phyloP scores from a whole-genome alignment of 805 yeast species.

The Henningerozyma blattae region DNA sequence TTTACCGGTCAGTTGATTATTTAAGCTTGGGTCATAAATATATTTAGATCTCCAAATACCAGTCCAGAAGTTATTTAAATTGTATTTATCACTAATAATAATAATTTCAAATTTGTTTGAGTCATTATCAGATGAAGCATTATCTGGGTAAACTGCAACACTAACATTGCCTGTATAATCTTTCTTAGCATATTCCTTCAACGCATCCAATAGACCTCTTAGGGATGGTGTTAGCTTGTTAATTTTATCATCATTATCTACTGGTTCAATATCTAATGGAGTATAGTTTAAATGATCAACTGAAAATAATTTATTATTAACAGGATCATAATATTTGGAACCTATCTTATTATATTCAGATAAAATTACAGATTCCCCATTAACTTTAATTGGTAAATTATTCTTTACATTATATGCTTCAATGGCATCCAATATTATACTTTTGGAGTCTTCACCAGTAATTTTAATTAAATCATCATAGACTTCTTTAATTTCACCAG shows the following conservation, averaged over 20 bases:
- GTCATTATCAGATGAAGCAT: constrained; percentile 14
- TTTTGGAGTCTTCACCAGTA: constrained; percentile 28
- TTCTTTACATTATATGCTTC: constrained; percentile 31
- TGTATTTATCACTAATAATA: constrained; percentile 59
- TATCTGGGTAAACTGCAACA: constrained; percentile 32
- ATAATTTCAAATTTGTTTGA: constrained; percentile 31
- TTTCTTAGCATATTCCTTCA: constrained; percentile 39
- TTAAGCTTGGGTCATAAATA: constrained; percentile 26
- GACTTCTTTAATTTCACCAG: constrained; percentile 25
- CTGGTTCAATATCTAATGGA: constrained; percentile 42
- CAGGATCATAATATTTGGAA: constrained; percentile 45
- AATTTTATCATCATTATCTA: constrained; percentile 11
- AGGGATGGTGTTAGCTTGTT: constrained; percentile 9
- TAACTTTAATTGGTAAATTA: constrained; percentile 23
- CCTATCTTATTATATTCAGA: constrained; percentile 38
- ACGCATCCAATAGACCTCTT: constrained; percentile 8
- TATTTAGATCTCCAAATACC: constrained; percentile 80
- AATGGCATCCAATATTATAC: constrained; percentile 26
- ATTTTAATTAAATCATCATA: constrained; percentile 32
- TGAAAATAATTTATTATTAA: constrained; percentile 36
- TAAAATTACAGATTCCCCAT: constrained; percentile 29
- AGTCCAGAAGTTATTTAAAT: constrained; percentile 71
- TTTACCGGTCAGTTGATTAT: constrained; percentile 34
- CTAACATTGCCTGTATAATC: constrained; percentile 54
- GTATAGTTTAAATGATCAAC: constrained; percentile 41